These are phyloP conservation scores for Silene vulgaris DNA, from an alignment of 179 eudicot genomes.

Conservation along the genomic window DNA sequence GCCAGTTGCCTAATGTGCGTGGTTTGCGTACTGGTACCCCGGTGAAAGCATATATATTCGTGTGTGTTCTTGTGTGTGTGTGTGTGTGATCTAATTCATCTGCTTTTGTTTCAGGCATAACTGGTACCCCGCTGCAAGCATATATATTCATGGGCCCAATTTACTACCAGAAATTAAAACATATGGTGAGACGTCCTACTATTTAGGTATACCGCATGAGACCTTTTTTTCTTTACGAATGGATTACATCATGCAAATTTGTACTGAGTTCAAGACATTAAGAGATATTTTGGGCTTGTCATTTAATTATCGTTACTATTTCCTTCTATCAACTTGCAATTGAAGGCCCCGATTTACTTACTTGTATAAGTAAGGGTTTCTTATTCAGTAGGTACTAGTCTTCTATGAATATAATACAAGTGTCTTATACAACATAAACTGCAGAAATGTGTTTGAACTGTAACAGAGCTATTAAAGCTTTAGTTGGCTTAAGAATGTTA, in stretches of 20 bases:
- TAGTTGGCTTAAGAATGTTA: no score
- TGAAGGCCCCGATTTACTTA: no score
- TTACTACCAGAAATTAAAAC: slow-evolving; percentile 92
- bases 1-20: background rate
- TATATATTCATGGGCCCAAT: slow-evolving; percentile 97
- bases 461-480: no score
- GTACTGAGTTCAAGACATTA: background rate
- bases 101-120: slow-evolving; percentile 54
- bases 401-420: no score
- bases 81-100: background rate
- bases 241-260: background rate
- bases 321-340: no score
- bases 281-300: no score
- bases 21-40: background rate
- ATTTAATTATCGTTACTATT: no score
- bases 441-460: no score
- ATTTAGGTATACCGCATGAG: background rate
- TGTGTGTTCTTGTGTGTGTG: no score
- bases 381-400: no score
- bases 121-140: slow-evolving; percentile 82
- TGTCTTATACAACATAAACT: no score
- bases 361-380: no score
- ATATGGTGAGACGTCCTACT: slow-evolving; percentile 60
- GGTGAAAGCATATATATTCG: background rate
- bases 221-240: background rate